Evolutionary conservation across 2,329 filamentous ascomycete genomes (phyloP), one percentile per base, ranked within the genome.

Genomic region (Plenodomus biglobosus): DNA sequence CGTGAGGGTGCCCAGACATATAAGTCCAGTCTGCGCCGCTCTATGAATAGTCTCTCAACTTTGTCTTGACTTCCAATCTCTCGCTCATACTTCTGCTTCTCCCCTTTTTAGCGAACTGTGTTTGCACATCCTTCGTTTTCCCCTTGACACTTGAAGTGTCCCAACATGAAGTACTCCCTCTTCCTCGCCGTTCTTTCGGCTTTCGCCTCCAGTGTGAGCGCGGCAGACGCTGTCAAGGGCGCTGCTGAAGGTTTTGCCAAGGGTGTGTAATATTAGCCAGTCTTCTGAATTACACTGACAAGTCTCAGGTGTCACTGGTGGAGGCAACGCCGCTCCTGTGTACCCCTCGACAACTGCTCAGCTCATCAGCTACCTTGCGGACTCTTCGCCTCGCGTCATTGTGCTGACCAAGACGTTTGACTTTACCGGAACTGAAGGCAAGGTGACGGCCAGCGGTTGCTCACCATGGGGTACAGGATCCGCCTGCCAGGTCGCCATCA

Each of bases 341-440:
- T 62, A 64, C 48, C 60, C 60, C 10, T 45, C 48, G 16, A 58
- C 57, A 18, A 64, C 49, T 36, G 75, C 71, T 19, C 75, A 87
- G 76, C 78, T 86, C 39, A 78, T 80, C 65, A 76, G 73, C 34
- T 86, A 84, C 71, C 78, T 86, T 4, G 74, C 75, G 8, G 81
- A 85, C 65, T 70, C 68, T 45, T 65, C 73, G 17, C 59, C 83
- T 11, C 78, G 82, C 19, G 78, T 80, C 50, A 85, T 86, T 58
- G 75, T 85, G 45, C 73, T 86, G 21, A 76, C 77, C 63, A 80
- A 82, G 59, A 66, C 66, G 39, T 78, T 79, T 61, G 78, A 82
- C 72, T 85, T 83, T 73, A 78, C 73, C 24, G 76, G 75, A 32
- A 76, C 75, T 10, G 81, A 84, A 65, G 82, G 82, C 34, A 78